Base-by-base conservation (phyloP, 805 yeast species). In the Metschnikowia dekortorum region DNA sequence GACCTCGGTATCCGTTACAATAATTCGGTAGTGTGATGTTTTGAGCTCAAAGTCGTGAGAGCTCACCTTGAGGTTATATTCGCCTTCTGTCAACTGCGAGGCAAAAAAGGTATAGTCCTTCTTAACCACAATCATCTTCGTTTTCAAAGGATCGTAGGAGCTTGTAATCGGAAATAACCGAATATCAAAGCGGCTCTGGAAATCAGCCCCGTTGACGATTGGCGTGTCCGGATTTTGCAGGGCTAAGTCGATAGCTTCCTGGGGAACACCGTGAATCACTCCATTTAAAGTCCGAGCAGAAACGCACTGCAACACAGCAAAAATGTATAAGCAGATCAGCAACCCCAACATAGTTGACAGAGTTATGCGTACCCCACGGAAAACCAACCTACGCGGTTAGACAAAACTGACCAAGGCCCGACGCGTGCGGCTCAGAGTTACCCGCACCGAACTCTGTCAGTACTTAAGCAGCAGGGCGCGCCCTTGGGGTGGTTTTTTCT, bases 1-100 rank as follows among this genome's bases (percentile, higher is more conserved):
- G 9, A 69, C 55, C 7, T 49, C 51, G 3, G 54, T 57, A 16
- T 60, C 60, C 8, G 53, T 61, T 8, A 69, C 66, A 10, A 53
- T 44, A 14, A 73, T 55, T 32, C 61, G 57, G 54, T 52, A 72
- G 41, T 73, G 55, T 38, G 62, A 58, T 16, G 39, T 45, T 18
- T 49, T 44, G 28, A 74, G 58, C 8, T 49, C 45, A 53, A 71
- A 72, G 49, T 74, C 78, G 55, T 72, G 66, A 1, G 74, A 68
- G 44, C 62, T 53, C 6, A 73, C 58, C 9, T 56, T 31, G 38
- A 74, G 65, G 47, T 68, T 65, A 50, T 73, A 72, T 36, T 59
- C 65, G 4, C 78, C 78, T 11, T 49, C 47, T 3, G 35, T 31
- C 45, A 73, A 56, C 14, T 59, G 56, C 1, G 54, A 44, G 39